Conservation (phyloP, 1,139 yeast genomes). For the Yamadazyma membranifaciens region DNA sequence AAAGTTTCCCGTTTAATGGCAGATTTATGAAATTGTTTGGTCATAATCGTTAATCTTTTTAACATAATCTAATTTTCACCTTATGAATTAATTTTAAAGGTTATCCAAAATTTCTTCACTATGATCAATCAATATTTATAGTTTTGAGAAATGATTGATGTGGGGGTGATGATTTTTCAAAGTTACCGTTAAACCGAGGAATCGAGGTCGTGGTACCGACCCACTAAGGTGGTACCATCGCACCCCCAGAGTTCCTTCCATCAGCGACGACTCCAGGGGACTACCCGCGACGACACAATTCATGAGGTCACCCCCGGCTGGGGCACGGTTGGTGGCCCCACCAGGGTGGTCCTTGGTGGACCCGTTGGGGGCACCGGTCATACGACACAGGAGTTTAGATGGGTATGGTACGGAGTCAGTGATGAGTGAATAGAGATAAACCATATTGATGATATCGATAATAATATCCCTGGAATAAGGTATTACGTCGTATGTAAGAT, state of each 20-base stretch:
- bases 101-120: background rate
- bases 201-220: no score
- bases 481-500: no score
- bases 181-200: conserved; percentile 9
- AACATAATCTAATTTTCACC: conserved; percentile 11
- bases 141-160: conserved; percentile 5
- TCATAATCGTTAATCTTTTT: conserved; percentile 16
- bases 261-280: no score
- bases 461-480: background rate
- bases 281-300: no score
- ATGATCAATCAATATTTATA: background rate
- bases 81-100: background rate
- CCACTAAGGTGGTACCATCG: no score
- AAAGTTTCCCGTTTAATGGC: conserved; percentile 64
- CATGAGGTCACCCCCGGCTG: no score
- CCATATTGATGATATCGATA: background rate
- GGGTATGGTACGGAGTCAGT: no score
- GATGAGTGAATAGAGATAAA: background rate
- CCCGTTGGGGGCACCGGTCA: no score
- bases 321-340: no score
- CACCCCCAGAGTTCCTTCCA: no score
- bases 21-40: conserved; percentile 31
- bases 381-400: no score
- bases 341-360: no score
- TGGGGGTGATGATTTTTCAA: conserved; percentile 8